Evolutionary conservation across 176 grass and related monocot genomes (phyloP), one percentile per base, ranked within the genome.

Genomic region (Aegilops tauschii): DNA sequence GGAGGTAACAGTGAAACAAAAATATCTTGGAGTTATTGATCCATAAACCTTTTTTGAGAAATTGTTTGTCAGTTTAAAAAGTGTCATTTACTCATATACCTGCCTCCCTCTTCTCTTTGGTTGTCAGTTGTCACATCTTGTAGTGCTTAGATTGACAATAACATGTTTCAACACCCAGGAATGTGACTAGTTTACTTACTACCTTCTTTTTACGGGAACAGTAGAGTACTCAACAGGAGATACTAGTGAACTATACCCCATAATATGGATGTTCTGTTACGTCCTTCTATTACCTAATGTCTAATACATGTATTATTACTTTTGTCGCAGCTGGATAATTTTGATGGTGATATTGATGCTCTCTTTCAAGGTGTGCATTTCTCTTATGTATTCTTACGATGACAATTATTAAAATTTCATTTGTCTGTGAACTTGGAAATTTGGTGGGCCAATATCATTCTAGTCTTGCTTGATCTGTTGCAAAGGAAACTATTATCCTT

Each of bases 301-400:
- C 74, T 56, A 77, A 77, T 56, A 21, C 11, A 56, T 32, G 2
- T 30, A 52, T 73, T 81, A 42, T 34, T 81, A 2, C 77, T 76
- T 54, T 54, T 83, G 66, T 91, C 50, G 49, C 87, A 99, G 97
- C 85, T 99, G 76, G 94, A 94, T 66, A 89, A 84, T 73, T 99
- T 90, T 88, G 83, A 96, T 36, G 97, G 94, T 9, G 45, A 76
- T 31, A 31, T 44, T 54, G 87, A 87, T 84, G 62, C 82, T 40
- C 86, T 85, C 29, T 63, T 70, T 94, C 78, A 94, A 92, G 93
- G 96, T 96, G 79, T 76, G 83, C 83, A 34, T 83, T 54, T 82
- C 13, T 91, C 76, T 18, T 67, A 73, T 89, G 59, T 77, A 56
- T 32, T 81, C 61, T 84, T 40, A 28, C 50, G 30, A 83, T 64